phyloP scores from a whole-genome alignment of 257 asterid genomes.

The Gynochthodes officinalis region DNA sequence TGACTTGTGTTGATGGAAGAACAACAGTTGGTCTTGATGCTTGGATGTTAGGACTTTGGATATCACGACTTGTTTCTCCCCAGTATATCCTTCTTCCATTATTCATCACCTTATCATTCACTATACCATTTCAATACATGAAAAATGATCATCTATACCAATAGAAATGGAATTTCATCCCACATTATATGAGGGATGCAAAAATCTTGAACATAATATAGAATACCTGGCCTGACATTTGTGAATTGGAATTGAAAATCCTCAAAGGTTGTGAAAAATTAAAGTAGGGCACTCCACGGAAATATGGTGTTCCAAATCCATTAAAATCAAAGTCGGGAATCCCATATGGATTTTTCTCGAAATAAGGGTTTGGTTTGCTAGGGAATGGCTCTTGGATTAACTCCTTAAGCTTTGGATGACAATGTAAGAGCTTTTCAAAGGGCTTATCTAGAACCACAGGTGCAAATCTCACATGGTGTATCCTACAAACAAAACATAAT shows the following conservation, averaged over 20 bases:
- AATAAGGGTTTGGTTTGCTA: constrained; percentile 30
- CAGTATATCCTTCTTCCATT: too few relatives aligned
- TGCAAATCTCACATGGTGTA: constrained; percentile 45
- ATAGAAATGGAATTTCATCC: too few relatives aligned
- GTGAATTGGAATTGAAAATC: too few relatives aligned
- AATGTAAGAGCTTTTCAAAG: constrained; percentile 47
- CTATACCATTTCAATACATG: too few relatives aligned
- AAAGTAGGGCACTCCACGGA: background rate
- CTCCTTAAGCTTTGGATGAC: constrained; percentile 28
- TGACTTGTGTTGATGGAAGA: background rate
- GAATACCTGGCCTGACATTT: constrained; percentile 41
- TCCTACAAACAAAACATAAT: constrained; percentile 32
- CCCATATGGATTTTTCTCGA: constrained; percentile 27
- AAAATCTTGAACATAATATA: too few relatives aligned
- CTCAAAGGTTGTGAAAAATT: too few relatives aligned
- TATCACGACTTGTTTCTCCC: too few relatives aligned
- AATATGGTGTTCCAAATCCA: constrained; percentile 15
- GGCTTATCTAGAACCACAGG: constrained; percentile 50
- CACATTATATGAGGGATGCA: too few relatives aligned
- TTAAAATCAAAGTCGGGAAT: constrained; percentile 21
- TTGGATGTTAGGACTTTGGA: too few relatives aligned
- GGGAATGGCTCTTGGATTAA: constrained; percentile 53
- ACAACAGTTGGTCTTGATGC: too few relatives aligned
- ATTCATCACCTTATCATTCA: too few relatives aligned
- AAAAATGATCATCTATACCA: too few relatives aligned